Evolutionary conservation across 805 yeast genomes (phyloP), one percentile per base, ranked within the genome.

Genomic region (Metschnikowia dekortorum): DNA sequence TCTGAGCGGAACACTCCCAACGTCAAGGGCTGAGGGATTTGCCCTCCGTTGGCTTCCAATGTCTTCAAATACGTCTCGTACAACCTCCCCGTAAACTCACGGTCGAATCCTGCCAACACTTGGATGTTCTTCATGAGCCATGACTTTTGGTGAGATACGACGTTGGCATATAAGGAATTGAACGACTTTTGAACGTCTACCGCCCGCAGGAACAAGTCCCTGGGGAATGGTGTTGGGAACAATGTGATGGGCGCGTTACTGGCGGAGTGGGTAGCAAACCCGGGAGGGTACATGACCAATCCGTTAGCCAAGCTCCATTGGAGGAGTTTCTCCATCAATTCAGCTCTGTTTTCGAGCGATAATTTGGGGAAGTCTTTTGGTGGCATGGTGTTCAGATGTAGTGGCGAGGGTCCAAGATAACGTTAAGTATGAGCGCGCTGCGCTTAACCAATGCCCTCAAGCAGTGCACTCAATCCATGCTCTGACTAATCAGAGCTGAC

Each of bases 1-100:
- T 94, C 99, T 0, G 95, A 85, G 65, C 99, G 80, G 66, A 90
- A 91, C 8, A 94, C 67, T 0, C 97, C 98, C 41, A 91, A 73
- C 0, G 90, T 79, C 35, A 88, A 73, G 1, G 83, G 80, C 63
- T 87, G 96, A 2, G 68, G 70, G 36, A 83, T 70, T 22, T 61
- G 56, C 6, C 69, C 68, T 22, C 63, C 61, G 1, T 84, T 82
- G 41, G 66, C 64, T 33, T 73, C 61, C 32, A 68, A 52, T 1
- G 87, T 83, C 54, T 71, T 64, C 46, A 70, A 42, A 64, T 88
- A 82, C 31, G 84, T 70, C 14, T 79, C 76, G 74, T 83, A 85
- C 39, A 94, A 70, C 63, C 77, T 85, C 0, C 94, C 94, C 0
- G 97, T 91, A 71, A 94, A 94, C 30, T 81, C 89, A 31, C 73